Evolutionary conservation across 768 basidiomycete genomes (phyloP).

Genomic region (Sporobolomyces phaffii): DNA sequence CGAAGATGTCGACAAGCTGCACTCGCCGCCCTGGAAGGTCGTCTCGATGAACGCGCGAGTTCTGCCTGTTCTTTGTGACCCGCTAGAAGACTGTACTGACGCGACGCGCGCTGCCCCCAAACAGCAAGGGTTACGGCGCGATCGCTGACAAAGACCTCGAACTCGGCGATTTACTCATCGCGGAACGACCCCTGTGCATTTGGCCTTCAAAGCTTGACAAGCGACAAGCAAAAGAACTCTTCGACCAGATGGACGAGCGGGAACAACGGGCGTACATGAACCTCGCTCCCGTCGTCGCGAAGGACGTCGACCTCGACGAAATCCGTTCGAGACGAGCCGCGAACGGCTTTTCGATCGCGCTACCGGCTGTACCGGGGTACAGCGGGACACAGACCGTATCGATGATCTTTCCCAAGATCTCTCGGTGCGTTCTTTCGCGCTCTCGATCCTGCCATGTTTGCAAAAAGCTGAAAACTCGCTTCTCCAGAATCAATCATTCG

Average conservation of each 20-base stretch:
- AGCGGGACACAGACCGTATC: neutral
- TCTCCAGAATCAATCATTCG: conserved; percentile 33
- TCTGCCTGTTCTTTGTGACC: too few species aligned
- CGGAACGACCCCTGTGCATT: conserved; percentile 23
- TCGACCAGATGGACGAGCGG: conserved; percentile 3
- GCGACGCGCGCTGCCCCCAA: neutral
- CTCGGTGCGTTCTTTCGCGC: conserved; percentile 1
- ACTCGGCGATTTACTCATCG: conserved; percentile 15
- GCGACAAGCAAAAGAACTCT: conserved; percentile 6
- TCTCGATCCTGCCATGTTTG: neutral
- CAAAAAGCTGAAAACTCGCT: too few species aligned
- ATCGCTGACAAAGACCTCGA: conserved; percentile 10
- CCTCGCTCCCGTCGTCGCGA: conserved; percentile 3
- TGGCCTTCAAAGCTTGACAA: conserved; percentile 18
- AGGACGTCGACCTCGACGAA: conserved; percentile 13
- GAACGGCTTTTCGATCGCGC: conserved; percentile 25
- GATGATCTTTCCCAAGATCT: conserved; percentile 24
- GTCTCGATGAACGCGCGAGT: neutral
- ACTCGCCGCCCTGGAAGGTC: conserved; percentile 27
- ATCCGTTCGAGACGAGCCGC: conserved; percentile 21
- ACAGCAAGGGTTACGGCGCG: conserved; percentile 26
- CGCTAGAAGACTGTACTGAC: neutral
- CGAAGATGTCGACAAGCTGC: conserved; percentile 1
- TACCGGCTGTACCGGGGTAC: neutral
- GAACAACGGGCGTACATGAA: conserved; percentile 23